Conservation (phyloP, 2,329 filamentous ascomycete genomes). For the Ampelomyces quisqualis region DNA sequence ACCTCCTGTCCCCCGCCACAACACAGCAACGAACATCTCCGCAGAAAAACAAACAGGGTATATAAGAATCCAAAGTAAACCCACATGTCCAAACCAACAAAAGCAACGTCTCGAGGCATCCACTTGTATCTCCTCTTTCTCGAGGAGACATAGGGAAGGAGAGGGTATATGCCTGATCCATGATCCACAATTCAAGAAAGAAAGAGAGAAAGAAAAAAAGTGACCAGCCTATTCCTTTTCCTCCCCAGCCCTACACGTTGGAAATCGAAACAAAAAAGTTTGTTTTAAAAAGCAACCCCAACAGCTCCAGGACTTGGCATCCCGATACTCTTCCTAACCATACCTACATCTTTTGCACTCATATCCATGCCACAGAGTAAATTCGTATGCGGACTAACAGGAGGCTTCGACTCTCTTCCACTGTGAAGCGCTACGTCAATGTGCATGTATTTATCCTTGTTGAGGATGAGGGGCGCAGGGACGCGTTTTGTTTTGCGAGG, state of each 20-base stretch:
- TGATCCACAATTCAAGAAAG: neutral
- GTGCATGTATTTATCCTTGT: slow-evolving; percentile 27
- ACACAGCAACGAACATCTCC: no score
- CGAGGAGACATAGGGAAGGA: neutral
- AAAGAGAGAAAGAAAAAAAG: neutral
- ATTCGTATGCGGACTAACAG: slow-evolving; percentile 28
- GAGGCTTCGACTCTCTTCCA: slow-evolving; percentile 27
- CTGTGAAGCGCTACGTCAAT: slow-evolving; percentile 21
- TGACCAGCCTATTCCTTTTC: neutral
- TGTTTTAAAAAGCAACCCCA: slow-evolving; percentile 39
- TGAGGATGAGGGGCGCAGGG: slow-evolving; percentile 30
- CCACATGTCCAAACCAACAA: no score
- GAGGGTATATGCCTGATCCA: slow-evolving; percentile 1
- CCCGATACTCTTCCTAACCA: slow-evolving; percentile 11
- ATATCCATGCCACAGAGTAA: slow-evolving; percentile 38
- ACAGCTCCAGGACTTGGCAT: slow-evolving; percentile 25
- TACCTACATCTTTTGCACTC: slow-evolving; percentile 19
- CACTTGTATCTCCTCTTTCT: neutral
- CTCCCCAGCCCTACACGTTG: neutral
- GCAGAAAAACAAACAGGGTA: no score
- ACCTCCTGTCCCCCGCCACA: no score
- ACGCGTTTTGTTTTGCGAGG: slow-evolving; percentile 27
- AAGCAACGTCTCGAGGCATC: neutral
- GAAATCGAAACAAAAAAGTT: neutral
- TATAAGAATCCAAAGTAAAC: no score